Percentiles rank a stretch among this genome's conserved stretches.
Evolutionary conservation across 208 protist genomes (phyloP).

Genomic region (Strigomonas culicis): DNA sequence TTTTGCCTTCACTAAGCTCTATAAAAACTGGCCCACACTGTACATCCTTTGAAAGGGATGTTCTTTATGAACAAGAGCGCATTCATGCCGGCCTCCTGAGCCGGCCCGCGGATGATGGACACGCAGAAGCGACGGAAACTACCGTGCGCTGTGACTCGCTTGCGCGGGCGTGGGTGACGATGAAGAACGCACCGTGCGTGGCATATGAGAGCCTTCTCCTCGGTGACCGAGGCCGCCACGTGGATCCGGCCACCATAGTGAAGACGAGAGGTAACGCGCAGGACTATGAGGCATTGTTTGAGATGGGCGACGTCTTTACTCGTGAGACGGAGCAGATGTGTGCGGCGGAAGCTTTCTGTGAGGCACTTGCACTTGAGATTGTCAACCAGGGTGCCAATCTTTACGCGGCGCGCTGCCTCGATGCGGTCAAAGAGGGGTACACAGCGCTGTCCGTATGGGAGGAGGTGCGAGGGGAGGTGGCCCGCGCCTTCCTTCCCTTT

Average conservation of each 20-base stretch:
- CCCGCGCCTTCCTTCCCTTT: constrained; percentile 49
- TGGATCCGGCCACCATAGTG: too few species aligned
- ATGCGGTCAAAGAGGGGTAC: constrained; percentile 55
- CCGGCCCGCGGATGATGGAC: too few species aligned
- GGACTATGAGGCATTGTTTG: neutral
- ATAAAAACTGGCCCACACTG: neutral
- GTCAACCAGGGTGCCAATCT: constrained; percentile 41
- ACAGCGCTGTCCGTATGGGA: constrained; percentile 74
- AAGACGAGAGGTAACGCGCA: too few species aligned
- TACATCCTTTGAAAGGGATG: neutral
- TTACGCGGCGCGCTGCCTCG: constrained; percentile 53
- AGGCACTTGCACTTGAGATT: constrained; percentile 59
- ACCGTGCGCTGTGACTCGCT: too few species aligned
- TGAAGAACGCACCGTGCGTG: too few species aligned
- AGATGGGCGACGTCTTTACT: constrained; percentile 8
- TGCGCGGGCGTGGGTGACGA: too few species aligned
- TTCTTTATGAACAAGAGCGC: constrained; percentile 3
- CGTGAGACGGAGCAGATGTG: neutral
- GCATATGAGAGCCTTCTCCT: too few species aligned
- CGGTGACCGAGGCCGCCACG: too few species aligned
- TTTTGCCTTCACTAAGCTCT: neutral
- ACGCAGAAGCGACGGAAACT: too few species aligned
- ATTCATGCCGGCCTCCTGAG: neutral
- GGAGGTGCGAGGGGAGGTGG: constrained; percentile 53
- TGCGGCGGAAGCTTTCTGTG: constrained; percentile 50